Evolutionary conservation across 108 stramenopile species (phyloP).

Genomic region (Pseudonitzschia pungens): DNA sequence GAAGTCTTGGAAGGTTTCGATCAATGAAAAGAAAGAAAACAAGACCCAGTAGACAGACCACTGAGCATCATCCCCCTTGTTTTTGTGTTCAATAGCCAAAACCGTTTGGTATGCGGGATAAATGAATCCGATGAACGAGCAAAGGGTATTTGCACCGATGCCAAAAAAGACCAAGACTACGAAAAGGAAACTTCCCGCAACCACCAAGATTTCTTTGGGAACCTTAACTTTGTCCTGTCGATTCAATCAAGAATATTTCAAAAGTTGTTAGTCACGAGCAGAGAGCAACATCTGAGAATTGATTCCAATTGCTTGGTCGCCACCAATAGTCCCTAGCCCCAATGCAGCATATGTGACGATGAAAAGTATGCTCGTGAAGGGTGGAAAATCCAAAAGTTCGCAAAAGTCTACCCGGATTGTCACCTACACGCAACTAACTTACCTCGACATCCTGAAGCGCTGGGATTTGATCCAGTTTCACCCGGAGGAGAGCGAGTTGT

Average conservation of each 20-base stretch:
- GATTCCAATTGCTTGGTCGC: neutral
- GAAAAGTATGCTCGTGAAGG: too few species aligned
- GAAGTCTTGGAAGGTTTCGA: constrained; percentile 85
- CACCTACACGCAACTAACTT: constrained; percentile 21
- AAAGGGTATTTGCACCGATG: constrained; percentile 67
- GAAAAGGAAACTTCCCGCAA: constrained; percentile 48
- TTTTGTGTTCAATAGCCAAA: constrained; percentile 83
- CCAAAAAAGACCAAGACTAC: constrained; percentile 67
- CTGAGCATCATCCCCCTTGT: constrained; percentile 84
- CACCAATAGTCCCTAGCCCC: neutral
- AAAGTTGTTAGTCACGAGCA: constrained; percentile 2
- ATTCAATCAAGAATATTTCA: neutral
- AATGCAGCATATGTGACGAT: neutral
- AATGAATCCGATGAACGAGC: constrained; percentile 81
- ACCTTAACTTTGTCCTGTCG: constrained; percentile 63
- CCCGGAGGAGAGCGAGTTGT: constrained; percentile 56
- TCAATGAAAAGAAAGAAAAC: constrained; percentile 88
- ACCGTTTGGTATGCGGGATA: constrained; percentile 90
- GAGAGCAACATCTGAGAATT: neutral
- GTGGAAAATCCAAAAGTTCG: neutral
- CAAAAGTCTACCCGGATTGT: neutral
- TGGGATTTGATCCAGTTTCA: constrained; percentile 71
- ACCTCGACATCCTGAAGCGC: constrained; percentile 79
- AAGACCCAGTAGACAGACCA: constrained; percentile 97
- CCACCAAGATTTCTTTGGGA: constrained; percentile 78